A percentile compares a stretch with the other conserved stretches of the same genome.
These are phyloP conservation scores for Eimeria maxima DNA, from an alignment of 169 alveolate genomes.

Conservation along the genomic window DNA sequence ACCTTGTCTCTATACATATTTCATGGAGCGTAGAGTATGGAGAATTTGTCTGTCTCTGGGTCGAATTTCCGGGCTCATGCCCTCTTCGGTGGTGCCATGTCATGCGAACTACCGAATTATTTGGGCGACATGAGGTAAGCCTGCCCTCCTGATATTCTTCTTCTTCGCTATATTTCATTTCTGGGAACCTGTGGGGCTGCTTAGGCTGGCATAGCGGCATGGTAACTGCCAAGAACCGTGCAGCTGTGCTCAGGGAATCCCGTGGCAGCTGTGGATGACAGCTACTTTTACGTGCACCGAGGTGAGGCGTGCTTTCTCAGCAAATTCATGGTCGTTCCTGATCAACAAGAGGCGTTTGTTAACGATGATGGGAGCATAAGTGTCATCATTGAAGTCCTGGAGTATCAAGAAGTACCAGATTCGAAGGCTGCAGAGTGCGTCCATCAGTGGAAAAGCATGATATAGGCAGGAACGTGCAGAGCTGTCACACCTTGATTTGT, in stretches of 20 bases:
- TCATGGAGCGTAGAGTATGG: neutral
- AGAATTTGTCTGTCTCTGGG: constrained; percentile 26
- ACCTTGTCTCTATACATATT: neutral
- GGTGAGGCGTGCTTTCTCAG: constrained; percentile 25
- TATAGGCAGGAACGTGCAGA: neutral
- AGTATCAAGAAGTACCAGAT: constrained; percentile 47
- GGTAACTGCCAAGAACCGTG: neutral
- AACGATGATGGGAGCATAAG: constrained; percentile 58
- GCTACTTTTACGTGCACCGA: neutral
- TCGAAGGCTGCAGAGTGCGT: constrained; percentile 72
- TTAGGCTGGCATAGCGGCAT: neutral
- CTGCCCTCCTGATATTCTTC: no score
- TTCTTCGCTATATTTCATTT: neutral
- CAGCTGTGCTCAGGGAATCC: neutral
- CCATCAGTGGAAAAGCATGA: neutral
- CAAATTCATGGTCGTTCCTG: constrained; percentile 64
- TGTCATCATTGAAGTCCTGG: constrained; percentile 56
- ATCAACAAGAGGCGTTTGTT: constrained; percentile 63
- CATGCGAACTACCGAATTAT: constrained; percentile 20
- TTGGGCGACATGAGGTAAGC: constrained; percentile 64
- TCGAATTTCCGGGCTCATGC: neutral
- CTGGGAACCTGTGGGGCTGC: neutral
- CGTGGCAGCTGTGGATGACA: neutral
- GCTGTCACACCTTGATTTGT: neutral
- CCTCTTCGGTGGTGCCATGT: constrained; percentile 77